Base-by-base conservation (phyloP, 2,329 filamentous ascomycete genomes). In the Botryotinia calthae region DNA sequence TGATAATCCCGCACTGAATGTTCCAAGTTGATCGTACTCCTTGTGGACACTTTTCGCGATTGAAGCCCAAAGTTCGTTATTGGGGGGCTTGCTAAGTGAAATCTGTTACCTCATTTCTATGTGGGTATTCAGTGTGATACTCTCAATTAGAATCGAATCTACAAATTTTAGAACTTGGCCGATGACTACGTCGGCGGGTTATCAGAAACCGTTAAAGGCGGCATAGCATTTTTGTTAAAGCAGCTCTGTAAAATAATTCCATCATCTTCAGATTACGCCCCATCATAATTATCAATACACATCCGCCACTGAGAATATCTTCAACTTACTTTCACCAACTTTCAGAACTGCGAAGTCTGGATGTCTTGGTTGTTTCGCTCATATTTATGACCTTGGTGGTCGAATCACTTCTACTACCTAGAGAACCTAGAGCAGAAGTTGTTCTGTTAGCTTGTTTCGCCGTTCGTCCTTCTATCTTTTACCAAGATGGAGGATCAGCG, bases 401-500 rank as follows among this genome's bases (percentile, higher is more conserved):
- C 48, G 42, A 56, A 67, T 56, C 46, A n/a, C 31, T 54, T 37
- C 62, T 51, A 44, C 62, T 66, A 71, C 34, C 64, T 67, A 25
- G 68, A 75, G 72, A 63, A 71, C 44, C 64, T 67, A 25, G 68
- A 75, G 73, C 75, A 77, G 72, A 76, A 75, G 74, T 79, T 72
- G 73, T 77, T 74, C 72, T 73, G 64, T 74, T 76, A 42, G 75
- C 77, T 76, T 78, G 65, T 73, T 76, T 72, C 74, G 71, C 75
- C 76, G 77, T 77, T 77, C 75, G 75, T 73, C 73, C 73, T 73
- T 74, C 72, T 79, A 86, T 40, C 46, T 56, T 37, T 12, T 9
- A 34, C 86, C 81, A 87, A 91, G 84, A 88, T 86, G 78, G 91
- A 94, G 77, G 86, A 89, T 78, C 83, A 85, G 75, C 88, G 90